phyloP scores from a whole-genome alignment of 371 early-diverging fungal species.

The Mortierella sp. region DNA sequence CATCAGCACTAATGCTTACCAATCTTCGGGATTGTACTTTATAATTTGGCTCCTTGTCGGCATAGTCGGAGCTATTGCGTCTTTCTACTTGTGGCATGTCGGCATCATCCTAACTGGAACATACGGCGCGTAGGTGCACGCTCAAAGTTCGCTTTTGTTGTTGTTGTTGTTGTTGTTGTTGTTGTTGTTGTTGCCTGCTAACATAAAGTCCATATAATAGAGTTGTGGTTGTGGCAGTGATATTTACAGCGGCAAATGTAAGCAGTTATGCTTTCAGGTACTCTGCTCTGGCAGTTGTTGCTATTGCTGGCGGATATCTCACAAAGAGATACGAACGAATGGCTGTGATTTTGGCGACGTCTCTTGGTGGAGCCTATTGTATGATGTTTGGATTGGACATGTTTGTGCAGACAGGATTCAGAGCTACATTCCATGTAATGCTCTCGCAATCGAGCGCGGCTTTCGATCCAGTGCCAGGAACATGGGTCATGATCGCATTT shows the following conservation, averaged over 20 bases:
- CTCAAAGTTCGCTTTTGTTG: neutral
- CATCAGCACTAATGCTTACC: slow-evolving; percentile 22
- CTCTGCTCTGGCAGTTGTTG: slow-evolving; percentile 25
- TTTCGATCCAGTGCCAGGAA: slow-evolving; percentile 39
- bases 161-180: neutral
- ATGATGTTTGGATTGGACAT: slow-evolving; percentile 71
- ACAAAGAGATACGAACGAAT: slow-evolving; percentile 43
- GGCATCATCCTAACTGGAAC: slow-evolving; percentile 57
- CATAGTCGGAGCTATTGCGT: slow-evolving; percentile 38
- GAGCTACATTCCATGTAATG: slow-evolving; percentile 48
- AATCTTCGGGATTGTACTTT: slow-evolving; percentile 50
- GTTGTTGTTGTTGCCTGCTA: neutral
- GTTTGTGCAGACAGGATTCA: slow-evolving; percentile 67
- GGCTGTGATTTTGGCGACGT: slow-evolving; percentile 55
- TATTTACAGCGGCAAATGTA: slow-evolving; percentile 40
- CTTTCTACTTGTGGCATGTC: slow-evolving; percentile 57
- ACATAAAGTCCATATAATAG: slow-evolving; percentile 8
- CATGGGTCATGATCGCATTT: slow-evolving; percentile 52
- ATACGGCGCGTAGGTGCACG: slow-evolving; percentile 42
- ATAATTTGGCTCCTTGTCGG: slow-evolving; percentile 49
- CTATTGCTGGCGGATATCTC: slow-evolving; percentile 37
- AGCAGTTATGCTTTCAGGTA: slow-evolving; percentile 36
- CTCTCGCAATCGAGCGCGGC: slow-evolving; percentile 38
- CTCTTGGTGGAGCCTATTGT: slow-evolving; percentile 68
- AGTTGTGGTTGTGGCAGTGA: slow-evolving; percentile 38